Base-by-base conservation (phyloP, 1,139 yeast species). In the Suhomyces yuchorum region DNA sequence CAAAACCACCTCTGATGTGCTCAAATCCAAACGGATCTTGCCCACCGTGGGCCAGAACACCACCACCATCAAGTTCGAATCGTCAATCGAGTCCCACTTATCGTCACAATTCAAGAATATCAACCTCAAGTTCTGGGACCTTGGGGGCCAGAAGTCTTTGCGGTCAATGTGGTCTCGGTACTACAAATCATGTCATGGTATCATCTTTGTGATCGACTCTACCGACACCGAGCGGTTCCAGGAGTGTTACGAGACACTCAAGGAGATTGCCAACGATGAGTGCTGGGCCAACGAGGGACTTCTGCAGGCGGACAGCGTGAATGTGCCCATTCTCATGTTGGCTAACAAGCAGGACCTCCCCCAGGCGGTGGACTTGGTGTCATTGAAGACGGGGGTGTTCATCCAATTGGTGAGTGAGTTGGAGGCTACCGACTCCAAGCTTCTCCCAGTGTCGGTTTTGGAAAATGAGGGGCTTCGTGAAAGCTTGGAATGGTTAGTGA, bases 301-400 rank as follows among this genome's bases (percentile, higher is more conserved):
- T 17, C 36, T 17, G 35, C 28, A 2, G 19, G 38, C 40, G 26
- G 49, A 46, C 12, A 56, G 60, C 52, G 92, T 73, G 44, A 74
- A 93, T 39, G 86, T 91, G 12, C 99, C 98, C 0, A 82, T 93
- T 8, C 72, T 93, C 46, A 91, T 93, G 97, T 75, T 93, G 62
- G 98, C 97, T 8, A 93, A 93, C 66, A 93, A 93, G 66, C 97
- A 91, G 70, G 99, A 93, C 67, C 73, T 87, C 49, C 91, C 89
- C 41, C 75, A 75, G 46, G 80, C 79, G 18, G 91, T 85, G 45
- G 87, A 90, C 57, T 74, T 92, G 70, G 97, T 56, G 80, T 82
- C 70, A 83, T 87, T 69, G 77, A 93, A 65, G 82, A 92, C 76
- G 77, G 95, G 78, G 67, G 92, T 60, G 76, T 93, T 77, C 82